Conservation (phyloP, 768 basidiomycete species). For the Rhodotorula graminis region DNA sequence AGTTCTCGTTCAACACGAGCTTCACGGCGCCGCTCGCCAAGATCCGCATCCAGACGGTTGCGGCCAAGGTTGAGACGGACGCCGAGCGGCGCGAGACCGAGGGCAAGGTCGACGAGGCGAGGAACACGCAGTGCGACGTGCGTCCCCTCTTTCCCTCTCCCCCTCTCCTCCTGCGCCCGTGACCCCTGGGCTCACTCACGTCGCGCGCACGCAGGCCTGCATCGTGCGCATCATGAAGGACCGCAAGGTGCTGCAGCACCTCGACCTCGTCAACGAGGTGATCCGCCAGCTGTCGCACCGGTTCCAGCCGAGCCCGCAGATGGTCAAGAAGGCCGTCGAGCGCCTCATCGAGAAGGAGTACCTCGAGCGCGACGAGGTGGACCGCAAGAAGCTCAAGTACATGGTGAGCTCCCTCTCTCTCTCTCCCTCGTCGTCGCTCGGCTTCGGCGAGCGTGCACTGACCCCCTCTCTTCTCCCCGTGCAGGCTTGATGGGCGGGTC, state of each 20-base stretch:
- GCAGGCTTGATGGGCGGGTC: no score
- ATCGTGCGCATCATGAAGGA: constrained; percentile 98
- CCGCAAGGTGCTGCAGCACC: constrained; percentile 80
- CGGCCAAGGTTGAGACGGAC: constrained; percentile 75
- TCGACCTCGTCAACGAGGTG: constrained; percentile 83
- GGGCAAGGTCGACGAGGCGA: constrained; percentile 83
- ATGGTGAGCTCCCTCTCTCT: constrained; percentile 5
- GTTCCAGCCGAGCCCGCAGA: constrained; percentile 77
- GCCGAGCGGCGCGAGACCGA: constrained; percentile 88
- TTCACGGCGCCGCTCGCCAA: constrained; percentile 78
- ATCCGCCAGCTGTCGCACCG: constrained; percentile 75
- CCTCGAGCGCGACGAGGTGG: constrained; percentile 76
- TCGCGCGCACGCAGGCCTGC: constrained; percentile 62
- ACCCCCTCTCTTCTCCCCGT: no score
- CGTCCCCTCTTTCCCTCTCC: constrained; percentile 19
- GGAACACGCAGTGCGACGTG: constrained; percentile 84
- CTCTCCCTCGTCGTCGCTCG: no score
- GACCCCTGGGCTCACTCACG: not conserved
- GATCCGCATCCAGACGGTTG: constrained; percentile 87
- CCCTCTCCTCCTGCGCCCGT: no score
- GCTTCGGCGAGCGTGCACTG: no score
- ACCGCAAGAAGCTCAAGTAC: constrained; percentile 38
- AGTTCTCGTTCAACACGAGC: constrained; percentile 79
- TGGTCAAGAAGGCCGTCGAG: constrained; percentile 91
- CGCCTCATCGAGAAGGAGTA: constrained; percentile 95